Base-by-base conservation (phyloP, 2,329 filamentous ascomycete species). In the Apiospora pterosperma region DNA sequence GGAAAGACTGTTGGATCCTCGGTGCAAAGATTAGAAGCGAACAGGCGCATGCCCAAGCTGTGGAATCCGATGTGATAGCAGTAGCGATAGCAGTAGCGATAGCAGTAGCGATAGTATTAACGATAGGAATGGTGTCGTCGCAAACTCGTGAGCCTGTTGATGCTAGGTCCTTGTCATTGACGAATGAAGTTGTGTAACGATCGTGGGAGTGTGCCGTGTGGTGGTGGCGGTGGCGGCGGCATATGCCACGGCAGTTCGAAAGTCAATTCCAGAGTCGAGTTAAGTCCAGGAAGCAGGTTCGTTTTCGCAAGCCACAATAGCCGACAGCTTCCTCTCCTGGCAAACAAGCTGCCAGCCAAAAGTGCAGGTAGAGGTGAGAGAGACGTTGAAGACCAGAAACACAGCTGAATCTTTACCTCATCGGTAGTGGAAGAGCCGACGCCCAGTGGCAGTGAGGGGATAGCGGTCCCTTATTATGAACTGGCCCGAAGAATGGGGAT, bases 371-470 rank as follows among this genome's bases (percentile, higher is more conserved):
- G 16, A 34, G 48, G 38, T 55, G 11, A 31, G 25, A 34, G 48
- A 34, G 28, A 55, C 48, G 25, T 55, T 55, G 48, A 55, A 62
- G n/a, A 28, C 31, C 48, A 25, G 34, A 19, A 55, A 62, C 64
- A 68, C 67, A 69, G 67, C 39, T 69, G 66, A 62, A 62, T 64
- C 64, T 68, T 69, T 64, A 61, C 67, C 64, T 59, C 60, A 59
- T 65, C 62, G 63, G 64, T 67, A 65, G 66, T 65, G 63, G 64
- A 68, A 69, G 67, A 70, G 70, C 69, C 65, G 38, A 36, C 70
- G 67, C 65, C 69, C 69, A 72, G 69, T 69, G 69, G 68, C 67
- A 67, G 62, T 68, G 70, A 71, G 70, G 70, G 69, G 71, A 69
- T 70, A 69, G 66, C 67, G 67, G 70, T 68, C 65, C 66, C 67